A percentile compares a stretch with the other conserved stretches of the same genome.
Conservation (phyloP, 2,329 filamentous ascomycete species). For the Ceratocystiopsis brevicomis region DNA sequence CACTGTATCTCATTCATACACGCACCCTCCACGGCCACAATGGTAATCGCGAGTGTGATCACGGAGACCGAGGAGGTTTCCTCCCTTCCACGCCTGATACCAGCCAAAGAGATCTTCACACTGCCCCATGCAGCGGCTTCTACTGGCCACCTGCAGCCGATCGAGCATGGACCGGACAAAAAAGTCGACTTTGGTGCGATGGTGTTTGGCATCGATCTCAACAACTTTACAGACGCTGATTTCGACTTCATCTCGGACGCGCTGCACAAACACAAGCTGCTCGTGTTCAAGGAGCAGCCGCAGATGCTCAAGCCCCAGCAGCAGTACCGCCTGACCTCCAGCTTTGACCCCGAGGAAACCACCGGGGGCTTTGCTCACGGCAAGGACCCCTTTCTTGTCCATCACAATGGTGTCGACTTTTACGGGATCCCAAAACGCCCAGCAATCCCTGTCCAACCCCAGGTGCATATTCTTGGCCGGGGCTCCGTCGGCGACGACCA, state of each 20-base stretch:
- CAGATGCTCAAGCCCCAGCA: constrained; percentile 17
- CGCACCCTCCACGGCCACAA: not conserved
- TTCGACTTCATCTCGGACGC: constrained; percentile 17
- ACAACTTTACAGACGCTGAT: constrained; percentile 17
- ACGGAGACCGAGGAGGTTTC: constrained; percentile 10
- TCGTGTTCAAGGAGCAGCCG: constrained; percentile 20
- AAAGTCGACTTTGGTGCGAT: constrained; percentile 18
- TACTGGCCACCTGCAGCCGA: constrained; percentile 11
- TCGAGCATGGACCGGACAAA: constrained; percentile 12
- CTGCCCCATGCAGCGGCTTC: constrained; percentile 13
- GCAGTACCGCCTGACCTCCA: constrained; percentile 17
- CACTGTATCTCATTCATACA: too few relatives aligned
- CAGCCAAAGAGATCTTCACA: constrained; percentile 8
- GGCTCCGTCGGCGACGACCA: constrained; percentile 16
- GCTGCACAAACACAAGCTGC: constrained; percentile 17
- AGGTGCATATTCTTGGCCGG: constrained; percentile 20
- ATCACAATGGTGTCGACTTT: constrained; percentile 17
- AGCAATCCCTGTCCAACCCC: constrained; percentile 18
- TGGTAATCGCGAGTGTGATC: constrained; percentile 12
- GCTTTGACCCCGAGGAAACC: constrained; percentile 18
- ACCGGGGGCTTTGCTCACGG: constrained; percentile 21
- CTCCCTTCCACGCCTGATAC: constrained; percentile 5
- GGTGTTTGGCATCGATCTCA: constrained; percentile 19
- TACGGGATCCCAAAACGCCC: constrained; percentile 16
- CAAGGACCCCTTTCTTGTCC: constrained; percentile 16